These are phyloP conservation scores for Isatis lusitanica DNA, from an alignment of 441 rosid genomes.

Conservation along the genomic window DNA sequence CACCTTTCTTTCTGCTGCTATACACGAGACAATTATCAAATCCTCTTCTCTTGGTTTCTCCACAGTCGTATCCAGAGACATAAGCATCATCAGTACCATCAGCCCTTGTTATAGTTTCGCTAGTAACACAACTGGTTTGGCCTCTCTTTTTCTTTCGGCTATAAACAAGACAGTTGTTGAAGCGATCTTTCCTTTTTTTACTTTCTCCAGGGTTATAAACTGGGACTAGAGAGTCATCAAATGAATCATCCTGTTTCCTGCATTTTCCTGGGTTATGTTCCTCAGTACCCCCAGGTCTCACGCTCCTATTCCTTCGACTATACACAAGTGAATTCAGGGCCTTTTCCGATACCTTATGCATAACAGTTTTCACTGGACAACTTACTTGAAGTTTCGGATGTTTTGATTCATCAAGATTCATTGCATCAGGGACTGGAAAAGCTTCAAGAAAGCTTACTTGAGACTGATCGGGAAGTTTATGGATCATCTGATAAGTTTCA, in stretches of 20 bases:
- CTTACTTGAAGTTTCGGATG: conserved; percentile 35
- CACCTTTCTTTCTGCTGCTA: conserved; percentile 27
- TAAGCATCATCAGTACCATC: conserved; percentile 25
- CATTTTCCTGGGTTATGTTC: conserved; percentile 30
- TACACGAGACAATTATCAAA: conserved; percentile 28
- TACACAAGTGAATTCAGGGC: conserved; percentile 49
- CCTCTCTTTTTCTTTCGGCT: conserved; percentile 30
- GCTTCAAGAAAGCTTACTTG: conserved; percentile 40
- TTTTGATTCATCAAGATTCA: conserved; percentile 39
- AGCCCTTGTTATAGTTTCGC: conserved; percentile 12
- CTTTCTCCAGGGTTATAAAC: conserved; percentile 18
- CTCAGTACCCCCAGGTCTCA: conserved; percentile 35
- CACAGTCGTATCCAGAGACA: conserved; percentile 16
- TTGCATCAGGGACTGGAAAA: conserved; percentile 37
- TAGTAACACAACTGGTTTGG: not conserved
- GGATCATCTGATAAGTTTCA: conserved; percentile 55
- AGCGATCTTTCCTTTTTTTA: conserved; percentile 23
- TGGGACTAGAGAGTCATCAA: conserved; percentile 24
- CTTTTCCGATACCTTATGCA: conserved; percentile 42
- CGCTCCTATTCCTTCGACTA: conserved; percentile 51
- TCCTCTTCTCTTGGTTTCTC: conserved; percentile 30
- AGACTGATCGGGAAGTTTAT: conserved; percentile 43
- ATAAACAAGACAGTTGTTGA: conserved; percentile 34
- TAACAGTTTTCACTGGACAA: conserved; percentile 44
- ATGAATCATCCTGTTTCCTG: conserved; percentile 33